phyloP scores from a whole-genome alignment of 179 eudicot genomes.

The Beta lomatogona region DNA sequence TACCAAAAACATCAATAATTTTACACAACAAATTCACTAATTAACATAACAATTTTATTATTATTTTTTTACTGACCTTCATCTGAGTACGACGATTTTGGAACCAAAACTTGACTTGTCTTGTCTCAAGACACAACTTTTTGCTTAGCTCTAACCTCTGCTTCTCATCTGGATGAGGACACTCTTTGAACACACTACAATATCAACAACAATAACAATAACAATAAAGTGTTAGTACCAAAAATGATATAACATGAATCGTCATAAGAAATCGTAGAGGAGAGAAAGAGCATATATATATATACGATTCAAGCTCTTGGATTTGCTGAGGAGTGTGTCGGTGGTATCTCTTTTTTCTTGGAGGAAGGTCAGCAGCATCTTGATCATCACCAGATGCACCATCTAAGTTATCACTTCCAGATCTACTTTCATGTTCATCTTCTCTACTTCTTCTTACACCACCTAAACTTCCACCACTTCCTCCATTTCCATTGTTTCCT shows the following conservation, averaged over 20 bases:
- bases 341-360: conserved; percentile 87
- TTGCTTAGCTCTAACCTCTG: conserved; percentile 93
- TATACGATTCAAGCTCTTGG: conserved; percentile 96
- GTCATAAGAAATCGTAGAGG: no score
- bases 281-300: conserved; percentile 9
- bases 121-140: conserved; percentile 78
- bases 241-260: background rate
- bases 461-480: conserved; percentile 15
- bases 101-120: conserved; percentile 99
- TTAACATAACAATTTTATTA: background rate
- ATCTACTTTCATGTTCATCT: conserved; percentile 93
- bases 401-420: conserved; percentile 90
- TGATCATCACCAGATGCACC: conserved; percentile 92
- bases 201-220: background rate
- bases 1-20: background rate
- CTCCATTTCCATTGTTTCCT: conserved; percentile 13
- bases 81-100: conserved; percentile 98
- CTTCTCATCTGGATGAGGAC: conserved; percentile 99
- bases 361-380: conserved; percentile 73
- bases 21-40: background rate
- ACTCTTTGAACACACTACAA: conserved; percentile 87
- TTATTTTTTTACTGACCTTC: conserved; percentile 57
- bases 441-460: conserved; percentile 67
- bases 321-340: conserved; percentile 99
- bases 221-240: background rate